These are phyloP conservation scores for Botryosphaeria agaves DNA, from an alignment of 2,329 filamentous ascomycete genomes.

Conservation along the genomic window DNA sequence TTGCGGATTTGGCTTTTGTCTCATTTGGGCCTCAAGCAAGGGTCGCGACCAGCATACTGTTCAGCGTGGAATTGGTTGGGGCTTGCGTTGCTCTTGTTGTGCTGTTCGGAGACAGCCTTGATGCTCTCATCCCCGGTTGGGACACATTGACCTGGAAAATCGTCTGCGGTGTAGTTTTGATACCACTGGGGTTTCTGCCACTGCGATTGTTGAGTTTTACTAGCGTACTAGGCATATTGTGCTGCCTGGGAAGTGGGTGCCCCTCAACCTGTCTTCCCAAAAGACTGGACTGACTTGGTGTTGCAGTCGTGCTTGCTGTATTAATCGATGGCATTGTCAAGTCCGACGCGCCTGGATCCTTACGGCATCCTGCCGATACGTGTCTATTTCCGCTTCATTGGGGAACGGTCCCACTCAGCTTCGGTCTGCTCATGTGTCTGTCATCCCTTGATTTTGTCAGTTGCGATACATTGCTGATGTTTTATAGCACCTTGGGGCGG, in stretches of 20 bases:
- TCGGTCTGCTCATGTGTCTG: constrained; percentile 71
- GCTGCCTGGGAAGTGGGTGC: constrained; percentile 73
- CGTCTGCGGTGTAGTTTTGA: constrained; percentile 58
- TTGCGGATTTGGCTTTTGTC: constrained; percentile 82
- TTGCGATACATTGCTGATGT: constrained; percentile 3
- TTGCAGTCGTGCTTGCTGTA: neutral
- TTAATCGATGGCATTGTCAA: constrained; percentile 45
- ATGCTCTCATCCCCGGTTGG: constrained; percentile 57
- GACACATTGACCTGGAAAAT: constrained; percentile 66
- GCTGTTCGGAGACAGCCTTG: constrained; percentile 85
- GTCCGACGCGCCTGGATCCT: constrained; percentile 58
- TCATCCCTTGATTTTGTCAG: constrained; percentile 3
- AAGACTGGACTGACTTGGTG: constrained; percentile 4
- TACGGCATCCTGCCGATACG: constrained; percentile 63
- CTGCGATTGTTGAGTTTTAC: constrained; percentile 74
- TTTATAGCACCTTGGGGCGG: constrained; percentile 46
- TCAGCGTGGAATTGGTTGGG: constrained; percentile 72
- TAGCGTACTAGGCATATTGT: constrained; percentile 82
- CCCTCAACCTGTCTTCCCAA: neutral
- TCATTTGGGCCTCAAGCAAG: constrained; percentile 74
- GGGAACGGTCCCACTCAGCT: constrained; percentile 70
- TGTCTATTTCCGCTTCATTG: constrained; percentile 75
- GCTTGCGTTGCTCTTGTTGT: constrained; percentile 81
- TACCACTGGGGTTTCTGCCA: constrained; percentile 73
- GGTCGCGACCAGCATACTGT: constrained; percentile 66